These are phyloP conservation scores for Chaetomium olivaceum DNA, from an alignment of 2,329 filamentous ascomycete genomes.

Conservation along the genomic window DNA sequence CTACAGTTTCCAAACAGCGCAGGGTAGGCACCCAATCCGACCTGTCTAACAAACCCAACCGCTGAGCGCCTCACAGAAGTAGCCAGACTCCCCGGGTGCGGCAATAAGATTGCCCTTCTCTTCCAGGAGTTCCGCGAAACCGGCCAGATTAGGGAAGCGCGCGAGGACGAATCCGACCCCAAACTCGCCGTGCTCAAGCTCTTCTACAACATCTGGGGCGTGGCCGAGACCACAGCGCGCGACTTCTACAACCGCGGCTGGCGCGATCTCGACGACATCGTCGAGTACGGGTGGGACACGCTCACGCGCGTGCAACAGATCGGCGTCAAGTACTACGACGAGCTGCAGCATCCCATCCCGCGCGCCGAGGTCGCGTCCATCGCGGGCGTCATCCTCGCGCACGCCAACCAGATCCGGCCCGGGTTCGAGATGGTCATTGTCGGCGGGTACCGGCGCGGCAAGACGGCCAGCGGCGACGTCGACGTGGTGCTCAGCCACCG, in stretches of 20 bases:
- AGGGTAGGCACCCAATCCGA: conserved; percentile 40
- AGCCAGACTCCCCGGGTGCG: conserved; percentile 71
- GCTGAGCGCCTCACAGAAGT: conserved; percentile 44
- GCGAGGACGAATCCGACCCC: conserved; percentile 63
- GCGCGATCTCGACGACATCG: conserved; percentile 80
- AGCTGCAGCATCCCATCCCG: conserved; percentile 72
- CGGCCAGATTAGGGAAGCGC: conserved; percentile 63
- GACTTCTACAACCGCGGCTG: conserved; percentile 81
- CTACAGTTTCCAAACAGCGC: conserved; percentile 43
- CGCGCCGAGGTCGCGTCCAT: conserved; percentile 74
- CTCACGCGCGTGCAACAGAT: conserved; percentile 86
- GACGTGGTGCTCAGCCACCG: conserved; percentile 83
- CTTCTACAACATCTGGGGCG: conserved; percentile 92
- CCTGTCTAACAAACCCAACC: background rate
- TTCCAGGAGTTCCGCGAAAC: conserved; percentile 71
- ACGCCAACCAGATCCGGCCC: conserved; percentile 64
- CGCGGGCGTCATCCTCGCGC: conserved; percentile 59
- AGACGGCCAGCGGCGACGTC: conserved; percentile 73
- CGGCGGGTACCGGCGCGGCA: conserved; percentile 80
- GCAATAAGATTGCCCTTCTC: conserved; percentile 73
- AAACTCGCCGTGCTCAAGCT: conserved; percentile 63
- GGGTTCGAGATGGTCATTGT: conserved; percentile 64
- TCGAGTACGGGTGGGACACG: conserved; percentile 76
- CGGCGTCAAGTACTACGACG: conserved; percentile 89
- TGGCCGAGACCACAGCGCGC: conserved; percentile 76